phyloP scores from a whole-genome alignment of 257 asterid genomes.

The Mitragyna speciosa region DNA sequence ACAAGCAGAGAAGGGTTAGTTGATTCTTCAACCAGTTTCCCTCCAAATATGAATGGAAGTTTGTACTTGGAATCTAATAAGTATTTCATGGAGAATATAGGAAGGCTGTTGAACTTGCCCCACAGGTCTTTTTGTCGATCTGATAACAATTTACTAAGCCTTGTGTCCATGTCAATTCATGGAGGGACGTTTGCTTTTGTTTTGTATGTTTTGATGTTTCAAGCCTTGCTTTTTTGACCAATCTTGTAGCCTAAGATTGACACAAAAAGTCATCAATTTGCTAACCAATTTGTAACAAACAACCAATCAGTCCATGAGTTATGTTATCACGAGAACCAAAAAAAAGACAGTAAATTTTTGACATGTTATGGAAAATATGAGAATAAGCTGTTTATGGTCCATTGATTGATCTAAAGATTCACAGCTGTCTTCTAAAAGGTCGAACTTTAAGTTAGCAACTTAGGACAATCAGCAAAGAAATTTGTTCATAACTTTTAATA shows the following conservation, averaged over 20 bases:
- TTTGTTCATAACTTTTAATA: too few species aligned
- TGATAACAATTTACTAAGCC: background rate
- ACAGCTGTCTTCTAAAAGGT: slow-evolving; percentile 5
- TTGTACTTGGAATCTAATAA: slow-evolving; percentile 12
- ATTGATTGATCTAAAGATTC: background rate
- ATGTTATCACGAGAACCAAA: background rate
- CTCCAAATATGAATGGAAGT: slow-evolving; percentile 8
- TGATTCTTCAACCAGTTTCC: background rate
- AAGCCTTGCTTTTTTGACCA: slow-evolving; percentile 27
- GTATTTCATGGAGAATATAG: background rate
- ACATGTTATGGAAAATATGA: background rate
- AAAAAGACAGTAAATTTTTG: background rate
- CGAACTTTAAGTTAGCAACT: background rate
- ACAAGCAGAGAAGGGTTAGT: background rate
- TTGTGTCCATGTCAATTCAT: slow-evolving; percentile 4
- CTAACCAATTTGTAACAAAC: slow-evolving; percentile 13
- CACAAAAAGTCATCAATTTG: slow-evolving; percentile 27
- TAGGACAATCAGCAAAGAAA: background rate
- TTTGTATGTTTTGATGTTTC: slow-evolving; percentile 2
- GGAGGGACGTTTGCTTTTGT: slow-evolving; percentile 11
- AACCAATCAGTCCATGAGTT: background rate
- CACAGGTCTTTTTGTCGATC: background rate
- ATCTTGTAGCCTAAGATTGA: slow-evolving; percentile 9
- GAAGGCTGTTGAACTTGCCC: slow-evolving; percentile 7
- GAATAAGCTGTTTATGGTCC: background rate